Conservation (phyloP, 73 alveolate species). For the Paraurostyla sp. region DNA sequence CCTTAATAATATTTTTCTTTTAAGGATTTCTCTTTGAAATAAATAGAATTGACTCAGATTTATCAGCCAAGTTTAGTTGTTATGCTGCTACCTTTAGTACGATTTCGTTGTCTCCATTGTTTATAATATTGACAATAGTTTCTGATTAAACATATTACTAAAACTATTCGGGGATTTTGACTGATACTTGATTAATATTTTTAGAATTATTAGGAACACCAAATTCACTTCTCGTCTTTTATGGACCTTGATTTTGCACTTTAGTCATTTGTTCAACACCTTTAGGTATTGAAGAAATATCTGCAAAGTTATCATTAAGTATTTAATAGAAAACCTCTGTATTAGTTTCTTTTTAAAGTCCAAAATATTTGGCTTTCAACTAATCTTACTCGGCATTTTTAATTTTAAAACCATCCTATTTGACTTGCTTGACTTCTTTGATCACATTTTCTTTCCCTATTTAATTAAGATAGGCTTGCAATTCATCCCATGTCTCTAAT, state of each 20-base stretch:
- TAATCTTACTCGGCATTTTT: neutral
- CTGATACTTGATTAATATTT: too few relatives aligned
- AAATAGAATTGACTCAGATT: too few relatives aligned
- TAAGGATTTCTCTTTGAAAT: too few relatives aligned
- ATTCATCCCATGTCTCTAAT: neutral
- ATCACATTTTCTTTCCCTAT: slow-evolving; percentile 13
- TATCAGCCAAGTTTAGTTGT: too few relatives aligned
- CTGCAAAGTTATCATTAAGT: neutral
- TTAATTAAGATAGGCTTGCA: neutral
- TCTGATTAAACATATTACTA: too few relatives aligned
- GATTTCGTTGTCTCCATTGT: too few relatives aligned
- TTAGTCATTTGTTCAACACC: neutral
- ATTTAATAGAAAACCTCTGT: neutral
- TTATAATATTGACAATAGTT: too few relatives aligned
- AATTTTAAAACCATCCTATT: neutral
- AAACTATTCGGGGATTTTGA: too few relatives aligned
- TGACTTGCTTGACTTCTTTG: neutral
- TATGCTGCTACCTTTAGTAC: too few relatives aligned
- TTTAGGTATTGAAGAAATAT: neutral
- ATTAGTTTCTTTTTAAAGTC: neutral
- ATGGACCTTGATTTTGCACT: neutral
- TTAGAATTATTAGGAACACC: neutral
- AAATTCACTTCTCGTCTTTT: neutral
- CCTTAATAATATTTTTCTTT: too few relatives aligned
- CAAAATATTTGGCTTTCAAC: neutral